Evolutionary conservation across 345 rosid genomes (phyloP).

Genomic region (Passiflora organensis): DNA sequence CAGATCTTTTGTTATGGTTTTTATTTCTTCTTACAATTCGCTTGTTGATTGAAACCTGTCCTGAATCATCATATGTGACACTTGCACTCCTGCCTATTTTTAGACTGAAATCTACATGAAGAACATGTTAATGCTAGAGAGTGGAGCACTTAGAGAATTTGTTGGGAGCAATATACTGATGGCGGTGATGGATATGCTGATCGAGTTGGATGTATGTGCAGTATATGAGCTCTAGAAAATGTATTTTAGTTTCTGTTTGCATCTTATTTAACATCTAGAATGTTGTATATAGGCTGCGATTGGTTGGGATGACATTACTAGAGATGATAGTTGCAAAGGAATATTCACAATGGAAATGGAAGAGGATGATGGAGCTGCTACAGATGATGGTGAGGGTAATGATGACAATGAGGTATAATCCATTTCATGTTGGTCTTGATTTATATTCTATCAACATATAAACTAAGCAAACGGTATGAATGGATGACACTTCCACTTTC

Average conservation of each 20-base stretch:
- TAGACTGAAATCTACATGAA: constrained; percentile 47
- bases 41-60: too few relatives aligned
- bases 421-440: neutral
- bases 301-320: constrained; percentile 68
- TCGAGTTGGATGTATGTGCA: constrained; percentile 82
- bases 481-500: too few relatives aligned
- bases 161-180: constrained; percentile 61
- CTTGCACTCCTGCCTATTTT: neutral
- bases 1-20: too few relatives aligned
- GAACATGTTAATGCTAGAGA: constrained; percentile 76
- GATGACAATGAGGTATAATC: constrained; percentile 47
- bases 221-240: neutral
- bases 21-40: too few relatives aligned
- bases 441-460: too few relatives aligned
- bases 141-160: constrained; percentile 59
- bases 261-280: constrained; percentile 4
- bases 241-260: constrained; percentile 6
- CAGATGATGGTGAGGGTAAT: constrained; percentile 25
- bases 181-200: constrained; percentile 67
- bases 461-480: too few relatives aligned
- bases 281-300: constrained; percentile 51
- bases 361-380: constrained; percentile 48
- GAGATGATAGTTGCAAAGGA: constrained; percentile 67
- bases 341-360: constrained; percentile 82
- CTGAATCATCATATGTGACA: too few relatives aligned